Evolutionary conservation across 805 yeast genomes (phyloP).

Genomic region (Teunomyces aglyptinius): DNA sequence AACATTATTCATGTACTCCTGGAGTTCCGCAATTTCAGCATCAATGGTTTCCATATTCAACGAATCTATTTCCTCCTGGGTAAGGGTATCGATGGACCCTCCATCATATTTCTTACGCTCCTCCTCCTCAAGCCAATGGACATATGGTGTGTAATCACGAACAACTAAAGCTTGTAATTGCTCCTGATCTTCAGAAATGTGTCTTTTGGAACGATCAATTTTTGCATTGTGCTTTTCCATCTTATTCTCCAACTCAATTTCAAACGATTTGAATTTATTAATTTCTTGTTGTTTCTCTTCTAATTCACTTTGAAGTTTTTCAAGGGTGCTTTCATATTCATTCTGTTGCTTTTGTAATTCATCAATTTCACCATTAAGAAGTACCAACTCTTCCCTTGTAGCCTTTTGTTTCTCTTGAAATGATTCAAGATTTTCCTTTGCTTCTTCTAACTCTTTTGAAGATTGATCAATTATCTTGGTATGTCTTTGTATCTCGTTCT

Average conservation of each 20-base stretch:
- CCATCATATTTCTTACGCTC: slow-evolving; percentile 36
- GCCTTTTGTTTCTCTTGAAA: slow-evolving; percentile 19
- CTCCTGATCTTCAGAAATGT: slow-evolving; percentile 35
- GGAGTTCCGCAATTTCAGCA: slow-evolving; percentile 51
- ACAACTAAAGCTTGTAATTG: slow-evolving; percentile 45
- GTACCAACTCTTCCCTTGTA: slow-evolving; percentile 30
- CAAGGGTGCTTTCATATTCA: slow-evolving; percentile 39
- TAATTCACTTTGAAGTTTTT: slow-evolving; percentile 24
- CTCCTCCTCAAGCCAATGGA: slow-evolving; percentile 49
- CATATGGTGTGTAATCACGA: slow-evolving; percentile 53
- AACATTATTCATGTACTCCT: slow-evolving; percentile 53
- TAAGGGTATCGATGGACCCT: slow-evolving; percentile 39
- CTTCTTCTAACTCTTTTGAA: slow-evolving; percentile 41
- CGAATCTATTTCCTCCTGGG: slow-evolving; percentile 50
- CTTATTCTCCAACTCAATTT: slow-evolving; percentile 63
- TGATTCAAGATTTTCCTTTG: slow-evolving; percentile 23
- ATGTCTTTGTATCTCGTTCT: slow-evolving; percentile 60
- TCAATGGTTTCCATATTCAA: slow-evolving; percentile 50
- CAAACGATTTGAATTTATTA: slow-evolving; percentile 59
- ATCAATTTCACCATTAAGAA: slow-evolving; percentile 27
- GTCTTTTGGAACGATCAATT: slow-evolving; percentile 37
- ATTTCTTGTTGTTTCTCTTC: slow-evolving; percentile 45
- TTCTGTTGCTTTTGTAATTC: slow-evolving; percentile 38
- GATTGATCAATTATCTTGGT: slow-evolving; percentile 46
- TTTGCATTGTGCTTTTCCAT: slow-evolving; percentile 54